These are phyloP conservation scores for Phytopythium cucurbitacearum DNA, from an alignment of 352 stramenopile species.

Conservation along the genomic window DNA sequence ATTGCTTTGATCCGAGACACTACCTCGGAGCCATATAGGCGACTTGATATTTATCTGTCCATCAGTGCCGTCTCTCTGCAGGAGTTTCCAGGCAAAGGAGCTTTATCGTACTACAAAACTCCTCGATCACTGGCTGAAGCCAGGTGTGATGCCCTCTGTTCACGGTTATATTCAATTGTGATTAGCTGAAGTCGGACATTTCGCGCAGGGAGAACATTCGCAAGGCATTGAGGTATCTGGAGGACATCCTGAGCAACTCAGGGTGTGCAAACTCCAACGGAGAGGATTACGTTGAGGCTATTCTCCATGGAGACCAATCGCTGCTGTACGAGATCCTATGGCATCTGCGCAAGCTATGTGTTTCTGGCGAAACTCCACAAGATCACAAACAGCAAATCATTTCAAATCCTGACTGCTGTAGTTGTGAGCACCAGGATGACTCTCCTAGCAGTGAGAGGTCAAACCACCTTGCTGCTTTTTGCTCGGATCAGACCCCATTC, in stretches of 20 bases:
- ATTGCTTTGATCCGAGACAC: not conserved
- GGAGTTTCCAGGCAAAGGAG: not conserved
- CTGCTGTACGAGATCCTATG: slow-evolving; percentile 43
- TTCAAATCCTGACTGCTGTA: too few species aligned
- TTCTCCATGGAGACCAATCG: slow-evolving; percentile 44
- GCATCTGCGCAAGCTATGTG: slow-evolving; percentile 37
- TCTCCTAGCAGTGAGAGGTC: too few species aligned
- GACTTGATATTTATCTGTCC: not conserved
- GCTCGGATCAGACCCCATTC: slow-evolving; percentile 5
- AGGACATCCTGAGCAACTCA: not conserved
- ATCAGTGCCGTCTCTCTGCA: not conserved
- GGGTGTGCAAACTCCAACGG: slow-evolving; percentile 3
- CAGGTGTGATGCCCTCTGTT: slow-evolving; percentile 5
- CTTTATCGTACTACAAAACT: slow-evolving; percentile 15
- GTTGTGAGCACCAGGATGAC: too few species aligned
- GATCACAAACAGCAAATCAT: not conserved
- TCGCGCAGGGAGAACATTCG: slow-evolving; percentile 28
- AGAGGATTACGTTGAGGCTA: slow-evolving; percentile 24
- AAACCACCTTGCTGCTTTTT: too few species aligned
- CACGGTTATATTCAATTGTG: too few species aligned
- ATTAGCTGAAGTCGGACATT: not conserved
- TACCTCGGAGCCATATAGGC: not conserved
- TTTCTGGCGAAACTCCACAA: too few species aligned
- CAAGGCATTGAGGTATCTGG: slow-evolving; percentile 15
- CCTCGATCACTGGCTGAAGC: slow-evolving; percentile 18